Percentiles rank a stretch among this genome's conserved stretches.
Evolutionary conservation across 139 green algal genomes (phyloP).

Genomic region (Edaphochlamys debaryana): DNA sequence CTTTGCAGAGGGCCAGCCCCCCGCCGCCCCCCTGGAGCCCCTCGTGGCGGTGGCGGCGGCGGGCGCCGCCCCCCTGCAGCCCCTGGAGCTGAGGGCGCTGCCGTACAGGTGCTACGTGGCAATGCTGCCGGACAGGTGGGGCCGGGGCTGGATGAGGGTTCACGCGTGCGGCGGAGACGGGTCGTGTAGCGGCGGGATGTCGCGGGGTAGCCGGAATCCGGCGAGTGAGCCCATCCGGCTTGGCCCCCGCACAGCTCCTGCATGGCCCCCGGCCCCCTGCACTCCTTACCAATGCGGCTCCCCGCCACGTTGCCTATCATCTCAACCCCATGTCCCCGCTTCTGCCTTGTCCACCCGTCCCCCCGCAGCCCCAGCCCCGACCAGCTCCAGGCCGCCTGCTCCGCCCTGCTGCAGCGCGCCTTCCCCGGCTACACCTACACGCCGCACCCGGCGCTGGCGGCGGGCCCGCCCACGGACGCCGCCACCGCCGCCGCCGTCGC

Average conservation of each 20-base stretch:
- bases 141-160: too few relatives aligned
- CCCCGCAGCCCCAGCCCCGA: slow-evolving; percentile 2
- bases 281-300: too few relatives aligned
- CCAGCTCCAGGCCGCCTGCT: slow-evolving; percentile 21
- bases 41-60: slow-evolving; percentile 21
- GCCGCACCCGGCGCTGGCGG: not conserved
- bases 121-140: slow-evolving; percentile 33
- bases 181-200: too few relatives aligned
- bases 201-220: too few relatives aligned
- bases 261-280: too few relatives aligned
- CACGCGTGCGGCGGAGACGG: too few relatives aligned
- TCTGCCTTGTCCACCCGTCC: too few relatives aligned
- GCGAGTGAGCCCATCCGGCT: too few relatives aligned
- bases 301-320: too few relatives aligned
- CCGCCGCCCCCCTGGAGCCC: slow-evolving; percentile 20
- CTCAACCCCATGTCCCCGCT: too few relatives aligned
- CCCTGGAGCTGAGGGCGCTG: slow-evolving; percentile 41
- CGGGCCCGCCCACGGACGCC: not conserved
- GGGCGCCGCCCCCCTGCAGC: slow-evolving; percentile 1
- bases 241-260: too few relatives aligned
- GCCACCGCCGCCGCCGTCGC: slow-evolving; percentile 12
- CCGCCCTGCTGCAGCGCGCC: slow-evolving; percentile 19
- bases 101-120: slow-evolving; percentile 45
- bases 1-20: slow-evolving; percentile 4
- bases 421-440: slow-evolving; percentile 20